Evolutionary conservation across 306 rosid genomes (phyloP).

Genomic region (Herpetospermum pedunculosum): DNA sequence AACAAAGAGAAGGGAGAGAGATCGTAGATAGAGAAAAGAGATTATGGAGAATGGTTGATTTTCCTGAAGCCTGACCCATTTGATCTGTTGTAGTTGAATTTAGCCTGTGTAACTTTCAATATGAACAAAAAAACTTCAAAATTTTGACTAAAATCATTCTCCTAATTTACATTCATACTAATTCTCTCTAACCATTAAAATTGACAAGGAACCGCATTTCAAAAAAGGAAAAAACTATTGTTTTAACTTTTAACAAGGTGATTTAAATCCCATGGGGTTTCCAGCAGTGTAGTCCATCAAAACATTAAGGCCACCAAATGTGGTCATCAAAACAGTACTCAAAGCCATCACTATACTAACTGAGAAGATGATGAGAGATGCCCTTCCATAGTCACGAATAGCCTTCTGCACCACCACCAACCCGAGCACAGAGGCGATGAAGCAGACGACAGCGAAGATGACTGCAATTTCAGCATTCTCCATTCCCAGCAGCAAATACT

Average conservation of each 20-base stretch:
- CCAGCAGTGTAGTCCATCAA: constrained; percentile 53
- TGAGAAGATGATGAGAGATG: constrained; percentile 74
- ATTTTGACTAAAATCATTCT: background rate
- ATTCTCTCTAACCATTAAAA: background rate
- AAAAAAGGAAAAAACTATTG: background rate
- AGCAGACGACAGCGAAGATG: constrained; percentile 41
- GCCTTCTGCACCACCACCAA: constrained; percentile 54
- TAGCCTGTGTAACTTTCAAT: background rate
- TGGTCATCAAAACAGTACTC: constrained; percentile 71
- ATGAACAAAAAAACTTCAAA: background rate
- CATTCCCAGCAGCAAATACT: constrained; percentile 68
- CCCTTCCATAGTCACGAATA: constrained; percentile 53
- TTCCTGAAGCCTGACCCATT: background rate
- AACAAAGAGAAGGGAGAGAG: too few species aligned
- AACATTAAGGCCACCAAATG: constrained; percentile 50
- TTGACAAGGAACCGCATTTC: background rate
- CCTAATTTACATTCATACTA: background rate
- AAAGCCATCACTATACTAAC: constrained; percentile 61
- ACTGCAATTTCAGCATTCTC: constrained; percentile 43
- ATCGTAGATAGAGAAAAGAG: too few species aligned
- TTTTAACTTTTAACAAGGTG: constrained; percentile 39
- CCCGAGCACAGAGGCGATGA: constrained; percentile 61
- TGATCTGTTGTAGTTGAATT: too few species aligned
- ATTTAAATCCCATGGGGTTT: constrained; percentile 68
- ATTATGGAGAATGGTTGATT: background rate